phyloP scores from a whole-genome alignment of 768 basidiomycete species.

The Fistulinella prunicolor region DNA sequence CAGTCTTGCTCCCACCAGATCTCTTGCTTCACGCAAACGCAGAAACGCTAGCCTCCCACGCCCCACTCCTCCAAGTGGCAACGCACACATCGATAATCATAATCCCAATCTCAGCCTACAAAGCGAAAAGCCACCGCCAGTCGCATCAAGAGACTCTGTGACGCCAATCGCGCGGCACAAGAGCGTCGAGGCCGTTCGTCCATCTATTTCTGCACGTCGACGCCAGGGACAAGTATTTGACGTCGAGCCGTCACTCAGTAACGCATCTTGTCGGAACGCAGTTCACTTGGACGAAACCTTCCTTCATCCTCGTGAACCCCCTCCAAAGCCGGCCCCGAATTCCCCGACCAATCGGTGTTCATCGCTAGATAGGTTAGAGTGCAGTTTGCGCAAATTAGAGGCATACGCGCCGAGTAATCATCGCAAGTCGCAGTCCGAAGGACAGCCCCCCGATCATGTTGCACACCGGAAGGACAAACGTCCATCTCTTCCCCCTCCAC shows the following conservation, averaged over 20 bases:
- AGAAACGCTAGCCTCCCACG: neutral
- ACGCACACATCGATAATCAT: neutral
- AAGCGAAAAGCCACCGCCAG: neutral
- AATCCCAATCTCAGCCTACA: neutral
- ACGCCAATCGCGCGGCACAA: constrained; percentile 12
- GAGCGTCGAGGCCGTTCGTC: constrained; percentile 2
- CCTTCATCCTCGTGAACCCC: constrained; percentile 16
- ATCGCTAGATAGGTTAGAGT: constrained; percentile 33
- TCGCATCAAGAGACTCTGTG: neutral
- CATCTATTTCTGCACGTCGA: constrained; percentile 8
- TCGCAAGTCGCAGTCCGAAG: constrained; percentile 21
- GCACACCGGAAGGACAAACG: constrained; percentile 8
- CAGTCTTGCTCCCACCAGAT: constrained; percentile 18
- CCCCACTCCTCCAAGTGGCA: neutral
- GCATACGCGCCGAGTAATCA: constrained; percentile 27
- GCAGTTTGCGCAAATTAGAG: constrained; percentile 34
- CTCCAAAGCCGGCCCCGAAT: constrained; percentile 17
- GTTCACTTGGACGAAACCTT: constrained; percentile 12
- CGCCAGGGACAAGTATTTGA: constrained; percentile 30
- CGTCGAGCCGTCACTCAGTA: constrained; percentile 3
- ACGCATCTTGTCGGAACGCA: neutral
- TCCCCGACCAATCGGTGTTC: constrained; percentile 21
- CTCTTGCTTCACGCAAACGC: constrained; percentile 12
- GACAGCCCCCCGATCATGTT: constrained; percentile 1
- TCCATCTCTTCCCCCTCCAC: constrained; percentile 22